phyloP scores from a whole-genome alignment of 192 early-diverging fungal species.

The Lobulomyces angularis region DNA sequence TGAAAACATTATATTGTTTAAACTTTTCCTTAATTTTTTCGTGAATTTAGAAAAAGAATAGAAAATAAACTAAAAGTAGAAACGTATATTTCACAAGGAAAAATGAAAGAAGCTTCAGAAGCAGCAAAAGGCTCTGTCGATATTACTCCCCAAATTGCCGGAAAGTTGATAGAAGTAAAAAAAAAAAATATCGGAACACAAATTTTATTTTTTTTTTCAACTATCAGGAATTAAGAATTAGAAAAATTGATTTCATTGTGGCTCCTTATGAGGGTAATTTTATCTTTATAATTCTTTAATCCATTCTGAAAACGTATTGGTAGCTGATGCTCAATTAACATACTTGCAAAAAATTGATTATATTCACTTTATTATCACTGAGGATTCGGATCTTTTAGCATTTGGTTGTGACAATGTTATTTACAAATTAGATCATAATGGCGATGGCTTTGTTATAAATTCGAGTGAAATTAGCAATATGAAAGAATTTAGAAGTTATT shows the following conservation, averaged over 20 bases:
- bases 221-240: conserved; percentile 36
- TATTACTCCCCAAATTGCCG: conserved; percentile 74
- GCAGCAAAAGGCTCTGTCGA: conserved; percentile 63
- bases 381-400: conserved; percentile 89
- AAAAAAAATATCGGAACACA: conserved; percentile 10
- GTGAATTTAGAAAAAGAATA: conserved; percentile 33
- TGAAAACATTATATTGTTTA: conserved; percentile 2
- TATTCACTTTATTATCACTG: conserved; percentile 72
- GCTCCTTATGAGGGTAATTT: conserved; percentile 99
- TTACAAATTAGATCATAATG: conserved; percentile 68
- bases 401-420: conserved; percentile 79
- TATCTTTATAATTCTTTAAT: no score
- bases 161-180: conserved; percentile 54
- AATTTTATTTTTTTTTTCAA: conserved; percentile 1
- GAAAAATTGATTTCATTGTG: conserved; percentile 63
- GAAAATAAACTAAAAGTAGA: conserved; percentile 43
- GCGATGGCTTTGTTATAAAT: conserved; percentile 52
- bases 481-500: no score
- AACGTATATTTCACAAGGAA: conserved; percentile 36
- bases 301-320: no score
- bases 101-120: conserved; percentile 54
- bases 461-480: conserved; percentile 33
- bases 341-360: conserved; percentile 57
- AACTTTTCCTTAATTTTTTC: conserved; percentile 3
- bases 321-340: conserved; percentile 90